Evolutionary conservation across 805 yeast species (phyloP), one percentile per base, ranked within the genome.

Genomic region (Metschnikowia hibisci): DNA sequence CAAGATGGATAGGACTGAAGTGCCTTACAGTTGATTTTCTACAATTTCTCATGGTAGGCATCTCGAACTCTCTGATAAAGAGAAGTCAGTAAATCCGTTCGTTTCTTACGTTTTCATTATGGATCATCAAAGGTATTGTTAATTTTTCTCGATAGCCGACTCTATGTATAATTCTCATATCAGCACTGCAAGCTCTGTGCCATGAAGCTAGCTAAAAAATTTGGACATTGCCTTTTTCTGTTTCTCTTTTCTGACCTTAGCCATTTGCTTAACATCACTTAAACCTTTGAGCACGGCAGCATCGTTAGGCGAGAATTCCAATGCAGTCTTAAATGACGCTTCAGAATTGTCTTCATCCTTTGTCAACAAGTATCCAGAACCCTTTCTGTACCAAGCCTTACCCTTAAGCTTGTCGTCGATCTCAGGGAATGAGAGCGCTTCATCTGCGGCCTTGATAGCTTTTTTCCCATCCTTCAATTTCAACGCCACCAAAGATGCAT

Each of bases 331-430:
- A 44, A 89, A 74, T 47, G 82, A 84, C 10, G 61, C 64, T 39
- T 83, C 67, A 0, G 96, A 95, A 44, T 71, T 76, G 25, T 83
- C 91, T 42, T 80, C 82, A 57, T 86, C 82, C 57, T 83, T 83
- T 16, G 73, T 67, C 7, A 76, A 64, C 46, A 78, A 63, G 55
- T 80, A 75, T 1, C 93, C 96, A 57, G 76, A 68, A 29, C 95
- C 96, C 62, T 91, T 81, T 62, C 98, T 82, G 70, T 82, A 90
- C 34, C 78, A 67, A 0, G 96, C 97, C 69, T 90, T 90, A 13
- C 95, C 87, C 60, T 76, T 77, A 16, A 88, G 80, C 48, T 81
- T 77, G 32, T 77, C 84, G 43, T 78, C 86, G 4, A 81, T 67
- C 2, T 63, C 64, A 29, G 78, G 83, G 20, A 74, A 76, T 41